phyloP scores from a whole-genome alignment of 768 basidiomycete genomes.

The Russula sp. region DNA sequence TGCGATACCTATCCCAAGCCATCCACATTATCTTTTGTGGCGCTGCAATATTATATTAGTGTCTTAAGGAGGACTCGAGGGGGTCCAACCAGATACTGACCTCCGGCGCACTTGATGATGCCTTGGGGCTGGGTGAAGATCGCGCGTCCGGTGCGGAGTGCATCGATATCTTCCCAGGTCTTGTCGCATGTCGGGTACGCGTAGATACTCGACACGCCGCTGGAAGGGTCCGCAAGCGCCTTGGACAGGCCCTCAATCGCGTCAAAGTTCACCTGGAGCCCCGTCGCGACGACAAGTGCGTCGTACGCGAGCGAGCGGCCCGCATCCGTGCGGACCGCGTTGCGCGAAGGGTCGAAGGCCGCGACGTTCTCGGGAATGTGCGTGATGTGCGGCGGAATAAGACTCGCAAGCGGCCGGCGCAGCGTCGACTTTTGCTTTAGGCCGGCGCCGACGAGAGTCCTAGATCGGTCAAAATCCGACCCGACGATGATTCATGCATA shows the following conservation, averaged over 20 bases:
- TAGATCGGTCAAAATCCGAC: constrained; percentile 25
- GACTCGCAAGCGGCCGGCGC: constrained; percentile 52
- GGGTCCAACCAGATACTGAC: constrained; percentile 31
- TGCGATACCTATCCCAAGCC: constrained; percentile 78
- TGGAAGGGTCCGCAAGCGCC: constrained; percentile 69
- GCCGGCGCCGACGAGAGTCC: constrained; percentile 92
- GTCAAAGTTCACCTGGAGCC: constrained; percentile 81
- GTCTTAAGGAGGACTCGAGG: background rate
- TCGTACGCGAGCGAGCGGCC: constrained; percentile 76
- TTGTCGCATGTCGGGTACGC: constrained; percentile 87
- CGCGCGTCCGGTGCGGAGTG: constrained; percentile 68
- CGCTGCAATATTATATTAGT: constrained; percentile 34
- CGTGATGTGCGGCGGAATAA: constrained; percentile 69
- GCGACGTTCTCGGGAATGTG: constrained; percentile 66
- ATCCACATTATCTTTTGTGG: constrained; percentile 97
- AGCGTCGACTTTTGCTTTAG: constrained; percentile 64
- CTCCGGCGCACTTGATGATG: constrained; percentile 89
- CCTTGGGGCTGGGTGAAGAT: constrained; percentile 95
- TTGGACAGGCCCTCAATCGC: constrained; percentile 62
- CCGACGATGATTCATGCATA: background rate
- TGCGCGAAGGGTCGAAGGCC: constrained; percentile 66
- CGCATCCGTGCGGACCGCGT: constrained; percentile 62
- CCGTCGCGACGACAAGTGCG: constrained; percentile 79
- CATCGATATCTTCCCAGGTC: constrained; percentile 75
- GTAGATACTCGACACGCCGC: constrained; percentile 89